Conservation (phyloP, 1,284 basidiomycete species). For the Peniophora sp. region DNA sequence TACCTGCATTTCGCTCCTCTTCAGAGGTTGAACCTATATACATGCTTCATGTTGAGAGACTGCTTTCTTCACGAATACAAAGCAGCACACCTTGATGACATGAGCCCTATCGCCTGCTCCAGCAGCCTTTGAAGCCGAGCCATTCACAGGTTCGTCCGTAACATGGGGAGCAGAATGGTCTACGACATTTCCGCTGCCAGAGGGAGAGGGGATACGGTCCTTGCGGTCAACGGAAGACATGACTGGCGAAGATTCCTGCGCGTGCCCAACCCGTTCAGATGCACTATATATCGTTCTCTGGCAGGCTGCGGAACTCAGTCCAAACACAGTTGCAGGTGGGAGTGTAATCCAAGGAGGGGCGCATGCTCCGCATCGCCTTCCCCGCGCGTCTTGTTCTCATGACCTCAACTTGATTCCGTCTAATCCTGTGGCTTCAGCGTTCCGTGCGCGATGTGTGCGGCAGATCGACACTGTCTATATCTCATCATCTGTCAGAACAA, state of each 20-base stretch:
- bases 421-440: too few species aligned
- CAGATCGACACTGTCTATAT: too few species aligned
- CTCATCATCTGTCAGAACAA: too few species aligned
- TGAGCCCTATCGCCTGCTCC: slow-evolving; percentile 20
- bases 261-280: too few species aligned
- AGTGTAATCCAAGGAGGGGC: too few species aligned
- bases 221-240: slow-evolving; percentile 16
- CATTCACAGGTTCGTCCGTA: slow-evolving; percentile 37
- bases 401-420: too few species aligned
- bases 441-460: too few species aligned
- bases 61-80: not conserved
- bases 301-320: too few species aligned
- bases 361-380: too few species aligned
- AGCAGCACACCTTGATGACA: slow-evolving; percentile 9
- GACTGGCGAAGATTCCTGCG: not conserved
- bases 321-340: too few species aligned
- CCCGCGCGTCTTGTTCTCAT: too few species aligned
- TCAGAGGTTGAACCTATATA: slow-evolving; percentile 76
- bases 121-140: slow-evolving; percentile 4
- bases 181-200: slow-evolving; percentile 54
- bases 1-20: slow-evolving; percentile 81
- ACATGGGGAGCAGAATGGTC: slow-evolving; percentile 68
- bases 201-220: slow-evolving; percentile 17
- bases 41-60: slow-evolving; percentile 19
- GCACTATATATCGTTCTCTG: too few species aligned